Evolutionary conservation across 352 stramenopile genomes (phyloP), one percentile per base, ranked within the genome.

Genomic region (Pythium brassicae): DNA sequence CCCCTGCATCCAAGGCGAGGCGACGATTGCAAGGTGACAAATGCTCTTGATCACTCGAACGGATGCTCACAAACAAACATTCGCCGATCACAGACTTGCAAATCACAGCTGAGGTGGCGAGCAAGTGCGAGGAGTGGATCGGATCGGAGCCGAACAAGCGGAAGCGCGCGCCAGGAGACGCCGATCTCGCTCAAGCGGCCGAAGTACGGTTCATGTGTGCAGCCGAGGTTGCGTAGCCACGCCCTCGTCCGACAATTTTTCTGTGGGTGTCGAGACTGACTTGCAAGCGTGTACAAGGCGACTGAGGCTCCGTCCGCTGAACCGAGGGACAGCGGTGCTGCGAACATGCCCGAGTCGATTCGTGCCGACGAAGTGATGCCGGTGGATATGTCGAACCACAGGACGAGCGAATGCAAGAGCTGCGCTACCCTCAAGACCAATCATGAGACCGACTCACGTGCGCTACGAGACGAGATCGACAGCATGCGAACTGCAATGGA

Each of bases 101-200:
- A 17, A 50, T 60, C 22, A 52, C 43, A 35, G 52, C n/a, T 26
- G 58, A 59, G n/a, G 46, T 72, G 4, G 22, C 49, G 49, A 54
- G 42, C 55, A 71, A 67, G 40, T 71, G 62, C 29, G 62, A 58
- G 11, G 58, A 66, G 26, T 79, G 55, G 71, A 69, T 59, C 19
- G 37, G 57, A 20, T 27, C 35, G 10, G 69, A 73, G 5, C 45
- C 59, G 7, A 84, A 72, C 57, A 86, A 86, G 44, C 63, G 69
- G 12, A 81, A 83, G 44, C 75, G 67, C 45, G 50, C 27, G 11
- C 17, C 29, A 53, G 48, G 20, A 32, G 15, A 34, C 34, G 19
- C 22, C 20, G 34, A 27, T 10, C 27, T 40, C 40, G 32, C 17
- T 29, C 22, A 52, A 48, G 26, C 22, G n/a, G 6, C 40, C 34